Evolutionary conservation across 2,329 filamentous ascomycete genomes (phyloP).

Genomic region (Parastagonospora nodorum): DNA sequence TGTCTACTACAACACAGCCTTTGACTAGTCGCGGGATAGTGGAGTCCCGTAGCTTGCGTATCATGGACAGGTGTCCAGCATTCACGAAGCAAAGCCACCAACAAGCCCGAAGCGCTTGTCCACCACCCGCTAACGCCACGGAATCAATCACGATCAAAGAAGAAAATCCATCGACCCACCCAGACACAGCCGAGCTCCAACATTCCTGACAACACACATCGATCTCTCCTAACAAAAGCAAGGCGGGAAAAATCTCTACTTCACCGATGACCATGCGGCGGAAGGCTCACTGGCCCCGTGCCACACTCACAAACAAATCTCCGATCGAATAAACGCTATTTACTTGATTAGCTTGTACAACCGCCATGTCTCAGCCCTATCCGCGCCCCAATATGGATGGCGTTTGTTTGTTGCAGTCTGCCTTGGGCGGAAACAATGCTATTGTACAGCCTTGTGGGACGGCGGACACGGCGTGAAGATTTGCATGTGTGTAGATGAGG

Average conservation of each 20-base stretch:
- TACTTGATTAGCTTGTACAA: background rate
- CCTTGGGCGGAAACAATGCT: background rate
- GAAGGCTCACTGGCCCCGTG: background rate
- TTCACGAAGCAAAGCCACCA: no score
- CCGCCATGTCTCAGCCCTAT: constrained; percentile 1
- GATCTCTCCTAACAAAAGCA: no score
- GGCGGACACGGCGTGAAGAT: background rate
- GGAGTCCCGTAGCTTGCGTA: no score
- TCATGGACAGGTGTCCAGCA: no score
- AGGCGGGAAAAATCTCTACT: background rate
- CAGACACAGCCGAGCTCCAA: no score
- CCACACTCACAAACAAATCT: background rate
- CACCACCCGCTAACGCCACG: background rate
- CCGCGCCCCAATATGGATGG: background rate
- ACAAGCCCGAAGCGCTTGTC: no score
- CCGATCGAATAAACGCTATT: background rate
- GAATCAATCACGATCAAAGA: background rate
- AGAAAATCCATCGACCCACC: background rate
- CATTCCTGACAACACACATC: no score
- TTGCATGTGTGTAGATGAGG: no score
- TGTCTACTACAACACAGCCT: background rate
- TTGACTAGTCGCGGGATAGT: no score
- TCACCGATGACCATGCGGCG: constrained; percentile 4
- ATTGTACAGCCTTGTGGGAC: constrained; percentile 1
- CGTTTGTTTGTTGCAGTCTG: constrained; percentile 1